Evolutionary conservation across 805 yeast genomes (phyloP).

Genomic region (Blastobotrys americana): DNA sequence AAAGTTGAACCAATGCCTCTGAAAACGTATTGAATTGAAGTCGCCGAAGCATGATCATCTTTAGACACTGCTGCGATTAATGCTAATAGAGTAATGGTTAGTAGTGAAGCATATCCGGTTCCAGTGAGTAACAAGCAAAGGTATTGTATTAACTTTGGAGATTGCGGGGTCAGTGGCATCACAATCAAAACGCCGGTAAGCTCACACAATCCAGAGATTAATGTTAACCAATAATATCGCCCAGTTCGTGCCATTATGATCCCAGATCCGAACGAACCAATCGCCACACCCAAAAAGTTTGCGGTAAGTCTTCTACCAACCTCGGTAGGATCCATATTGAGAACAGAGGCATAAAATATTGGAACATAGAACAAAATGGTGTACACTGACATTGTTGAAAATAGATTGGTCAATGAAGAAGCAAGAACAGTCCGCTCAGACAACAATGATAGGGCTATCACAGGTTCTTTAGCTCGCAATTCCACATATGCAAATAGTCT

Average conservation of each 20-base stretch:
- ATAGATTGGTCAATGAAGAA: constrained; percentile 63
- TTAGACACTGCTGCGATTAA: constrained; percentile 68
- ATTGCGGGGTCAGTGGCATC: constrained; percentile 19
- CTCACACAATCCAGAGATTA: constrained; percentile 37
- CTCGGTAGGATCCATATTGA: constrained; percentile 45
- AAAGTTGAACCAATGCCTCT: constrained; percentile 81
- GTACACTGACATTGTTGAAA: constrained; percentile 60
- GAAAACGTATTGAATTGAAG: constrained; percentile 85
- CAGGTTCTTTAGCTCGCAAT: constrained; percentile 51
- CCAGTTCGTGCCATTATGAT: constrained; percentile 62
- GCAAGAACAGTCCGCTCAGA: constrained; percentile 53
- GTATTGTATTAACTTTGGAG: constrained; percentile 34
- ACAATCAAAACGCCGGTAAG: constrained; percentile 42
- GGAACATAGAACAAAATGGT: constrained; percentile 65
- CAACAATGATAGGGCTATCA: constrained; percentile 56
- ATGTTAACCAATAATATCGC: constrained; percentile 45
- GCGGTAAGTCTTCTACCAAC: constrained; percentile 45
- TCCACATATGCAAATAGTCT: constrained; percentile 47
- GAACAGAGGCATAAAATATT: constrained; percentile 51
- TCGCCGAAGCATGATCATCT: constrained; percentile 71
- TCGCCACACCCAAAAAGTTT: constrained; percentile 60
- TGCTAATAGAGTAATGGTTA: constrained; percentile 67
- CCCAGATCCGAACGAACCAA: constrained; percentile 64
- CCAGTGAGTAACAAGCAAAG: constrained; percentile 48
- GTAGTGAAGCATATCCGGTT: constrained; percentile 55